Percentiles rank a stretch among this genome's conserved stretches.
These are phyloP conservation scores for Stenogyne calaminthoides DNA, from an alignment of 305 asterid species.

Conservation along the genomic window DNA sequence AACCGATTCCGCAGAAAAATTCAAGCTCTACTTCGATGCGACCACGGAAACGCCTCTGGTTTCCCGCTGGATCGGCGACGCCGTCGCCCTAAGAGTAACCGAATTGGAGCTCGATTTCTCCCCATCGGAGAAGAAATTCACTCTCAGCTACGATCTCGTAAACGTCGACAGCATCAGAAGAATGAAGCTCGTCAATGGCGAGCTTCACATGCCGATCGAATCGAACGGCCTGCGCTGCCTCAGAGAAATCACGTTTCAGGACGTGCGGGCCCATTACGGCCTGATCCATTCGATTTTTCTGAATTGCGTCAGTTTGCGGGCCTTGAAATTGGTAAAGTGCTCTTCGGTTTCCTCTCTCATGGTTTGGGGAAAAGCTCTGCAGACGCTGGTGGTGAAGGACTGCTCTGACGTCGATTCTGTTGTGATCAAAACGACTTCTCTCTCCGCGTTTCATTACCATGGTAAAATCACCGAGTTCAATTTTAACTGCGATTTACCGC, in stretches of 20 bases:
- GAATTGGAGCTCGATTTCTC: slow-evolving; percentile 29
- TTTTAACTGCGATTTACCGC: neutral
- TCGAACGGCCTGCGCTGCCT: slow-evolving; percentile 22
- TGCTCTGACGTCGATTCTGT: slow-evolving; percentile 12
- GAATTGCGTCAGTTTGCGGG: slow-evolving; percentile 3
- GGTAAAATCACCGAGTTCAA: slow-evolving; percentile 32
- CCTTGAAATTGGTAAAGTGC: neutral
- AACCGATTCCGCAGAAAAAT: neutral
- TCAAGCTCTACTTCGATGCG: slow-evolving; percentile 26
- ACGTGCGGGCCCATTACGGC: neutral
- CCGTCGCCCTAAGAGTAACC: neutral
- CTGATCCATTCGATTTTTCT: neutral
- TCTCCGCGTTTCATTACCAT: slow-evolving; percentile 22
- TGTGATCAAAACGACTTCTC: neutral
- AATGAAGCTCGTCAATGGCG: slow-evolving; percentile 24
- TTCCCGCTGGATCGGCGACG: slow-evolving; percentile 14
- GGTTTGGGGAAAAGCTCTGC: neutral
- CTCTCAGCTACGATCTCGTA: neutral
- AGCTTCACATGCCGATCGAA: neutral
- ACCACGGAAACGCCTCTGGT: neutral
- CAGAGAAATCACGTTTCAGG: slow-evolving; percentile 25
- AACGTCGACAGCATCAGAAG: neutral
- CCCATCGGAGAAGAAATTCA: neutral
- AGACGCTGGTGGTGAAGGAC: slow-evolving; percentile 23
- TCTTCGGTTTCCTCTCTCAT: neutral